phyloP scores from a whole-genome alignment of 1,284 basidiomycete species.

The Phellopilus nigrolimitatus region DNA sequence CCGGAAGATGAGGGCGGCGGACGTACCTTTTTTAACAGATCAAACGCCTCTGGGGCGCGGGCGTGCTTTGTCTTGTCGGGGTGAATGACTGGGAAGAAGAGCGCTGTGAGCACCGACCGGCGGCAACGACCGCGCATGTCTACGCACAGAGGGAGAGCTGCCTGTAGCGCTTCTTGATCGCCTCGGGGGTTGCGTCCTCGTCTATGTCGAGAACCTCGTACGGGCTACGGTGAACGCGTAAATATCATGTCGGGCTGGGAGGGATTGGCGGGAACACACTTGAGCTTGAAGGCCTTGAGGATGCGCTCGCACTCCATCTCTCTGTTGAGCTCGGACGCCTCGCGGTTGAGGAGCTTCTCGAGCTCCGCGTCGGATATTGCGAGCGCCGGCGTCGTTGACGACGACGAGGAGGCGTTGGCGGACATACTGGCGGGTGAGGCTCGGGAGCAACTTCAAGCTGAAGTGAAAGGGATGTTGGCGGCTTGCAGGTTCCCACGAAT shows the following conservation, averaged over 20 bases:
- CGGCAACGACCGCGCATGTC: slow-evolving; percentile 7
- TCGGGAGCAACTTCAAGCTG: too few relatives aligned
- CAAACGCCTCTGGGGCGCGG: slow-evolving; percentile 78
- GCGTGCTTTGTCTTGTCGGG: slow-evolving; percentile 79
- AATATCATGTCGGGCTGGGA: slow-evolving; percentile 2
- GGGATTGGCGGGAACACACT: slow-evolving; percentile 42
- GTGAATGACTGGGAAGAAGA: slow-evolving; percentile 66
- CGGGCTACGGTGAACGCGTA: slow-evolving; percentile 41
- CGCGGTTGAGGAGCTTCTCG: slow-evolving; percentile 71
- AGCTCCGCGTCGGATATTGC: slow-evolving; percentile 39
- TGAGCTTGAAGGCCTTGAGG: slow-evolving; percentile 78
- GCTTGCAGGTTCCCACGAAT: slow-evolving; percentile 11
- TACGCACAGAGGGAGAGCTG: slow-evolving; percentile 75
- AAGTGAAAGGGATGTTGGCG: background rate
- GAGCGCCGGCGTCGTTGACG: background rate
- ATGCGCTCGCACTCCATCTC: slow-evolving; percentile 84
- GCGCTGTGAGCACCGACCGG: slow-evolving; percentile 39
- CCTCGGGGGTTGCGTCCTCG: slow-evolving; percentile 58
- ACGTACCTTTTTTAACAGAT: slow-evolving; percentile 75
- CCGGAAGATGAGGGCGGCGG: background rate
- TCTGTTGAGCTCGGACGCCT: slow-evolving; percentile 78
- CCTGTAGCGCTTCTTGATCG: slow-evolving; percentile 75
- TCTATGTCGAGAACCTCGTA: slow-evolving; percentile 75
- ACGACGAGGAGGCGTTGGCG: background rate
- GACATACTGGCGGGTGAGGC: slow-evolving; percentile 14